Conservation (phyloP, 306 rosid genomes). For the Lithocarpus polystachyus region DNA sequence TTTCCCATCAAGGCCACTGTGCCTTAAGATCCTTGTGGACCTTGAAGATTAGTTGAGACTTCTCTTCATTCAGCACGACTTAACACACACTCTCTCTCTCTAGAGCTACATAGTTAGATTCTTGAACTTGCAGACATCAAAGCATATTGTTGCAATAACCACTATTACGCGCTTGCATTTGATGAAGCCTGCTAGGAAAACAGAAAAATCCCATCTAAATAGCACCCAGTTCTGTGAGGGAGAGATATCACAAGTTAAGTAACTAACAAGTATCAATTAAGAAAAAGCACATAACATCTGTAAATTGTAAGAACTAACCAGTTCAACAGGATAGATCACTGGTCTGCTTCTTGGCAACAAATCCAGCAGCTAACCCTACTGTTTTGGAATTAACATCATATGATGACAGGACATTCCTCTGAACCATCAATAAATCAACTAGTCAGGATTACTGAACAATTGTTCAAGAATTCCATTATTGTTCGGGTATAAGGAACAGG, state of each 20-base stretch:
- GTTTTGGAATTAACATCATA: conserved; percentile 40
- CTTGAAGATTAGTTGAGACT: background rate
- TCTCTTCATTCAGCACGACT: background rate
- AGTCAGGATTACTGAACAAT: conserved; percentile 11
- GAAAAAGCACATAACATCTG: conserved; percentile 32
- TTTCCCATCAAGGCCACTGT: conserved; percentile 6
- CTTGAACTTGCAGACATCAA: background rate
- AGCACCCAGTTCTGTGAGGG: conserved; percentile 23
- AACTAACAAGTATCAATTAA: background rate
- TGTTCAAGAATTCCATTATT: background rate
- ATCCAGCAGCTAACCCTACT: conserved; percentile 41
- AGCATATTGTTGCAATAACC: conserved; percentile 5
- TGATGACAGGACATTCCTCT: conserved; percentile 59
- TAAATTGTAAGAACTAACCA: conserved; percentile 31
- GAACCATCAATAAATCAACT: conserved; percentile 28
- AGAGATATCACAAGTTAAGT: background rate
- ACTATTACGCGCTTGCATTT: conserved; percentile 3
- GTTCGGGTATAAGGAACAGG: background rate
- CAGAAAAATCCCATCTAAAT: conserved; percentile 27
- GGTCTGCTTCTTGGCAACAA: conserved; percentile 35
- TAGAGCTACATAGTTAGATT: background rate
- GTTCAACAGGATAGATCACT: conserved; percentile 56
- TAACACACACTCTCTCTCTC: background rate
- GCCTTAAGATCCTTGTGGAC: background rate
- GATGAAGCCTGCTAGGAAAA: conserved; percentile 23